These are phyloP conservation scores for Crucihimalaya himalaica DNA, from an alignment of 345 rosid genomes.

Conservation along the genomic window DNA sequence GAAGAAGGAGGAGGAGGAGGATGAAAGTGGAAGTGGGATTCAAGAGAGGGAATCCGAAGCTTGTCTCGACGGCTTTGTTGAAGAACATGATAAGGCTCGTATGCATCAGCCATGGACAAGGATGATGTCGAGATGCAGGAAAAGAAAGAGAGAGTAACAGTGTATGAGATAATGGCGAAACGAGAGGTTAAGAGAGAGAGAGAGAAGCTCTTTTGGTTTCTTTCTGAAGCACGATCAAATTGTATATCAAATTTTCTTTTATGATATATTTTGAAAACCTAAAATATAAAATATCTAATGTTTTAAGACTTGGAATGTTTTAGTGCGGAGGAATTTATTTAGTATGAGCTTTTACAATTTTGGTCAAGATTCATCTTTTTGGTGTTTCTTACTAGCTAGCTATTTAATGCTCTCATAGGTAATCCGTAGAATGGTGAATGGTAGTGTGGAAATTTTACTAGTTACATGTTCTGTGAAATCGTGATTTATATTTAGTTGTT, in stretches of 20 bases:
- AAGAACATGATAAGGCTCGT: constrained; percentile 85
- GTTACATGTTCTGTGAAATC: constrained; percentile 3
- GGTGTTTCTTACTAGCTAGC: constrained; percentile 19
- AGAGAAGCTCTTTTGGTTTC: constrained; percentile 32
- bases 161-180: constrained; percentile 60
- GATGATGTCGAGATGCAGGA: constrained; percentile 1
- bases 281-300: constrained; percentile 9
- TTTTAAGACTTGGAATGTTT: constrained; percentile 16
- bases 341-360: constrained; percentile 15
- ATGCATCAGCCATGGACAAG: constrained; percentile 59
- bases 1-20: constrained; percentile 29
- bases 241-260: constrained; percentile 17
- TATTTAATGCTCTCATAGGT: constrained; percentile 6
- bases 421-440: not conserved
- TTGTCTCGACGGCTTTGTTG: constrained; percentile 94
- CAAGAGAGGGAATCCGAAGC: constrained; percentile 55
- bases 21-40: constrained; percentile 36
- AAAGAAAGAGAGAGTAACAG: constrained; percentile 44
- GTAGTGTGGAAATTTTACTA: not conserved
- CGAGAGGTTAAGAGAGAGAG: constrained; percentile 53
- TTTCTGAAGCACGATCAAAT: constrained; percentile 36
- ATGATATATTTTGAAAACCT: not conserved
- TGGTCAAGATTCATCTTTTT: constrained; percentile 31
- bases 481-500: not conserved
- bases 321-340: constrained; percentile 2